A percentile compares a stretch with the other conserved stretches of the same genome.
Conservation (phyloP, 805 yeast species). For the Suhomyces sp. region DNA sequence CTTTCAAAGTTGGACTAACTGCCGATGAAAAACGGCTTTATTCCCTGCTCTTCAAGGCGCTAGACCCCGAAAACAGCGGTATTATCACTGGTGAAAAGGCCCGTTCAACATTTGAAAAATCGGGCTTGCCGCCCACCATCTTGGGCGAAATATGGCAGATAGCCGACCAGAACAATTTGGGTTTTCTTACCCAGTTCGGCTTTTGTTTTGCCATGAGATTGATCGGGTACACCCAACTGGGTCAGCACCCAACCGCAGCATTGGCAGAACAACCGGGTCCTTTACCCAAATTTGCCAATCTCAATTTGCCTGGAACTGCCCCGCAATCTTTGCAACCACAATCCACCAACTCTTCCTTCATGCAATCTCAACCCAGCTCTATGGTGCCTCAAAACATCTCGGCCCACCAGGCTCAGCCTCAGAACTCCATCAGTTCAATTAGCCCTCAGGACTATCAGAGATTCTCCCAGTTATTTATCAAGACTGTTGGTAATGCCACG, state of each 20-base stretch:
- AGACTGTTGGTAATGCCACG: slow-evolving; percentile 52
- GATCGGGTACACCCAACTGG: slow-evolving; percentile 82
- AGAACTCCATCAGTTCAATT: slow-evolving; percentile 45
- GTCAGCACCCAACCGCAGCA: slow-evolving; percentile 50
- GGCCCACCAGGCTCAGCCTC: slow-evolving; percentile 32
- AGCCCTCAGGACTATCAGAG: slow-evolving; percentile 56
- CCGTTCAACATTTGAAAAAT: slow-evolving; percentile 76
- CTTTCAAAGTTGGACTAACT: slow-evolving; percentile 50
- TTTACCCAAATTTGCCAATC: slow-evolving; percentile 54
- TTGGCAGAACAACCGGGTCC: slow-evolving; percentile 61
- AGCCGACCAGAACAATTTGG: slow-evolving; percentile 87
- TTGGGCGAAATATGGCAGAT: slow-evolving; percentile 93
- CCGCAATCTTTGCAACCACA: slow-evolving; percentile 22
- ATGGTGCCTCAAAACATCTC: slow-evolving; percentile 31
- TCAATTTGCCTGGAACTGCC: slow-evolving; percentile 12
- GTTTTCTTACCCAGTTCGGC: slow-evolving; percentile 75
- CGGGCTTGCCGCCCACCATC: slow-evolving; percentile 73
- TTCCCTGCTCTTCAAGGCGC: slow-evolving; percentile 69
- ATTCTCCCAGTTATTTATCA: slow-evolving; percentile 70
- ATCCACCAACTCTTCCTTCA: slow-evolving; percentile 35
- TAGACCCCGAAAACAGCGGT: slow-evolving; percentile 79
- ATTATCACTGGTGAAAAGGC: slow-evolving; percentile 86
- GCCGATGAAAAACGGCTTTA: slow-evolving; percentile 74
- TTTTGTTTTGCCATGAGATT: slow-evolving; percentile 85
- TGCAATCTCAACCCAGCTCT: slow-evolving; percentile 43